Evolutionary conservation across 371 early-diverging fungal species (phyloP).

Genomic region (Cladochytrium tenue): DNA sequence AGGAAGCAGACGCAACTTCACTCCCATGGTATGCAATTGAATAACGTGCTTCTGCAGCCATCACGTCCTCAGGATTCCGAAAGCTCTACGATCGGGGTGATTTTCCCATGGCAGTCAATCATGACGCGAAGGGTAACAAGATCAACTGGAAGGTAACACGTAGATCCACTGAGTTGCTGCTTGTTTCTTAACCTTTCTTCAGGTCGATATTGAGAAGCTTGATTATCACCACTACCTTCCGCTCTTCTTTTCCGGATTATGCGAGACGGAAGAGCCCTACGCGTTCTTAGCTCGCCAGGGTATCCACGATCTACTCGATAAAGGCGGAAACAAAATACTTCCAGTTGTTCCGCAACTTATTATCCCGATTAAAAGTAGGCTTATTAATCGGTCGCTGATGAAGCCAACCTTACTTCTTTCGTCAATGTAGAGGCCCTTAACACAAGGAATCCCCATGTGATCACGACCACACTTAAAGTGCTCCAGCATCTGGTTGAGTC

Average conservation of each 20-base stretch:
- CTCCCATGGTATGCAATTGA: neutral
- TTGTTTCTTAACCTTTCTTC: neutral
- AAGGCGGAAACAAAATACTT: constrained; percentile 57
- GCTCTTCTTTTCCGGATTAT: constrained; percentile 60
- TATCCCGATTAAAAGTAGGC: constrained; percentile 61
- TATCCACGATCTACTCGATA: constrained; percentile 59
- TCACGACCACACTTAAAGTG: constrained; percentile 59
- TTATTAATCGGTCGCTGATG: neutral
- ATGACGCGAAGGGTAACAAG: constrained; percentile 59
- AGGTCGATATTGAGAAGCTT: constrained; percentile 64
- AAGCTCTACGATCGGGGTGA: constrained; percentile 61
- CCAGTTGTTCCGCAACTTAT: constrained; percentile 64
- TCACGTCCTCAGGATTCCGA: constrained; percentile 42
- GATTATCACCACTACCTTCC: constrained; percentile 67
- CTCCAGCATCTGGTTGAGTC: constrained; percentile 62
- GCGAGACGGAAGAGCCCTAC: constrained; percentile 63
- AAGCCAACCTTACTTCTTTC: constrained; percentile 2
- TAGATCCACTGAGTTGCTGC: neutral
- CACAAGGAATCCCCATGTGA: constrained; percentile 58
- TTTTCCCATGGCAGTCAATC: constrained; percentile 61
- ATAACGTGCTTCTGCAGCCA: neutral
- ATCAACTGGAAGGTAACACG: constrained; percentile 59
- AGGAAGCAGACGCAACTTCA: neutral
- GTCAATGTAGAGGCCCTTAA: constrained; percentile 52
- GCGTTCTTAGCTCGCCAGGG: constrained; percentile 61